phyloP scores from a whole-genome alignment of 108 stramenopile species.

The Aurantiochytrium sp. region DNA sequence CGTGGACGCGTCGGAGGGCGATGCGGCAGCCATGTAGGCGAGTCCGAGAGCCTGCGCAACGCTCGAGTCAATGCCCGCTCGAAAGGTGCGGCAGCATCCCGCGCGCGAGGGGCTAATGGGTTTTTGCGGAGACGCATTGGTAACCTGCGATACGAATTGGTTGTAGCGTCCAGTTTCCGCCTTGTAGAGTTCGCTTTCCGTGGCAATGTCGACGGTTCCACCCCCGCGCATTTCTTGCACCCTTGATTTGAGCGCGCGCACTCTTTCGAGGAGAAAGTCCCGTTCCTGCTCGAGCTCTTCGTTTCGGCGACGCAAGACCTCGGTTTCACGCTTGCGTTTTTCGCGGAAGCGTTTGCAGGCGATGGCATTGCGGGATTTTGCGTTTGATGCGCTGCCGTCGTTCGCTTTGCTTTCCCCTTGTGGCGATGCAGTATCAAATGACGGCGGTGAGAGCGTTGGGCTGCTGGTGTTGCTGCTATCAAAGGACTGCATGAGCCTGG shows the following conservation, averaged over 20 bases:
- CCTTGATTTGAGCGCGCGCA: neutral
- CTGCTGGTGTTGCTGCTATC: too few species aligned
- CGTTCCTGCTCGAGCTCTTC: neutral
- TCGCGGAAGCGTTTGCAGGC: constrained; percentile 7
- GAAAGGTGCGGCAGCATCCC: neutral
- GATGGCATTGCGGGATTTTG: neutral
- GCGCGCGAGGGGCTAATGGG: neutral
- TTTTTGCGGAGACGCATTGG: neutral
- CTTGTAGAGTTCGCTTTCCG: neutral
- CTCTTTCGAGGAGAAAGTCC: neutral
- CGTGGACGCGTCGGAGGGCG: neutral
- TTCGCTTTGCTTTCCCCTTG: too few species aligned
- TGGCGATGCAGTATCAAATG: too few species aligned
- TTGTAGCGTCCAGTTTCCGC: neutral
- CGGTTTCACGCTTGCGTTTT: neutral
- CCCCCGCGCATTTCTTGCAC: neutral
- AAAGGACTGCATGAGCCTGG: too few species aligned
- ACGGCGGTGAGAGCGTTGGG: too few species aligned
- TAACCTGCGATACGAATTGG: neutral
- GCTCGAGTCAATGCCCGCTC: neutral
- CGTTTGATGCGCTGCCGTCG: too few species aligned
- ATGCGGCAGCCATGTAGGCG: neutral
- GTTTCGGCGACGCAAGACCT: neutral
- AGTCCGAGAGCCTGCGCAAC: constrained; percentile 3
- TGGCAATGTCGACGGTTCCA: neutral